Evolutionary conservation across 2,329 filamentous ascomycete genomes (phyloP).

Genomic region (Trichoderma guizhouense): DNA sequence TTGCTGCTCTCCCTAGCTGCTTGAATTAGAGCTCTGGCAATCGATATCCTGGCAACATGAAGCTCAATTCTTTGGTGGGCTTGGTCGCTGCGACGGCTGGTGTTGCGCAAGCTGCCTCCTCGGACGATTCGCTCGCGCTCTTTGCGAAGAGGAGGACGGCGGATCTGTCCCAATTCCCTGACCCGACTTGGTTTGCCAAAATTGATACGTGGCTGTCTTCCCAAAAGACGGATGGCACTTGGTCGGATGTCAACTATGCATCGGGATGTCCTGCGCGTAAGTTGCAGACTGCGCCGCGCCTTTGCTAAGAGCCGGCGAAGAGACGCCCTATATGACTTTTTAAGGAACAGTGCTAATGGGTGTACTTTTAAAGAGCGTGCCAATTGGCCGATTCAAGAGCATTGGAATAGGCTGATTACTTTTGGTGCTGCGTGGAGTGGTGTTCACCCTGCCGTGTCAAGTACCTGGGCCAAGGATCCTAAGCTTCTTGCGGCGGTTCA

Average conservation of each 20-base stretch:
- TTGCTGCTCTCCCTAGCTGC: not conserved
- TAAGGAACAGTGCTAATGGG: not conserved
- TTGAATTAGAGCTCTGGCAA: not conserved
- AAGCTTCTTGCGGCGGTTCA: slow-evolving; percentile 20
- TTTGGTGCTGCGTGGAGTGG: slow-evolving; percentile 27
- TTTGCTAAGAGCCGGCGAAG: not conserved
- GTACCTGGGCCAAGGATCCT: slow-evolving; percentile 20
- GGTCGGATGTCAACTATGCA: slow-evolving; percentile 25
- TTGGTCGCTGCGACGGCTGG: not conserved
- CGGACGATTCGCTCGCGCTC: slow-evolving; percentile 19
- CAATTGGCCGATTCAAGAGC: slow-evolving; percentile 26
- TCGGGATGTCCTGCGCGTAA: slow-evolving; percentile 25
- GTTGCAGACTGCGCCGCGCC: not conserved
- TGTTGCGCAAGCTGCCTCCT: not conserved
- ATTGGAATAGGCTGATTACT: slow-evolving; percentile 25
- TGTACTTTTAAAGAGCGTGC: slow-evolving; percentile 20
- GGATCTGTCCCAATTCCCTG: slow-evolving; percentile 25
- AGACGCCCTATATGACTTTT: too few species aligned
- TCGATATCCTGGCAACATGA: not conserved
- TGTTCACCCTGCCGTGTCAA: slow-evolving; percentile 21
- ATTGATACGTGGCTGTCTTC: slow-evolving; percentile 21
- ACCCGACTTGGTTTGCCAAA: slow-evolving; percentile 22
- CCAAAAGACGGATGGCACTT: slow-evolving; percentile 25
- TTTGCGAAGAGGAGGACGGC: slow-evolving; percentile 21
- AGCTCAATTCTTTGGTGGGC: not conserved